Conservation (phyloP, 148 eudicot species). For the Heliamphora exappendiculata region DNA sequence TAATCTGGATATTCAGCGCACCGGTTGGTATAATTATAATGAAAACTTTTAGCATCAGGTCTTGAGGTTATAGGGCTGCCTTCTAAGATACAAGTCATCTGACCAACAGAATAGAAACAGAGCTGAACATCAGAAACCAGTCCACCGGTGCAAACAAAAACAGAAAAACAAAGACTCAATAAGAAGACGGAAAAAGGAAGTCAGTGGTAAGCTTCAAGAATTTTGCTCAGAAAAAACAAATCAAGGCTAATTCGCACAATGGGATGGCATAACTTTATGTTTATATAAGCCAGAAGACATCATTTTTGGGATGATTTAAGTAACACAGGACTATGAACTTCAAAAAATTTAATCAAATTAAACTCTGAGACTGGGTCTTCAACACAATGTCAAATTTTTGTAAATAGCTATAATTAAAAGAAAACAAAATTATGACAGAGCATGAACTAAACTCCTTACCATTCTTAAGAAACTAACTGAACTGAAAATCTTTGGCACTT, state of each 20-base stretch:
- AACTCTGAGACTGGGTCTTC: neutral
- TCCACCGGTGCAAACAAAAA: too few relatives aligned
- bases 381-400: neutral
- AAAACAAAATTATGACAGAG: neutral
- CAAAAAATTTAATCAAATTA: neutral
- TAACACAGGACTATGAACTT: neutral
- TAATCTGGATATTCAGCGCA: neutral
- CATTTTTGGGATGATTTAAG: neutral
- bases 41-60: neutral
- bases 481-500: conserved; percentile 55
- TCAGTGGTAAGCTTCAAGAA: too few relatives aligned
- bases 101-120: too few relatives aligned
- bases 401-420: neutral
- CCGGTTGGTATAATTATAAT: neutral
- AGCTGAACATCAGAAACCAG: too few relatives aligned
- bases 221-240: too few relatives aligned
- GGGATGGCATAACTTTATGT: too few relatives aligned
- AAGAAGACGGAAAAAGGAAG: too few relatives aligned
- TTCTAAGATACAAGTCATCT: too few relatives aligned
- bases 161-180: too few relatives aligned
- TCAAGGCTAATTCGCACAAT: too few relatives aligned
- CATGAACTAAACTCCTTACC: conserved; percentile 29
- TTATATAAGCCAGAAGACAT: neutral
- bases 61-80: too few relatives aligned
- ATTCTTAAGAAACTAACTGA: conserved; percentile 73